These are phyloP conservation scores for Solanum rostratum DNA, from an alignment of 257 asterid genomes.

Conservation along the genomic window DNA sequence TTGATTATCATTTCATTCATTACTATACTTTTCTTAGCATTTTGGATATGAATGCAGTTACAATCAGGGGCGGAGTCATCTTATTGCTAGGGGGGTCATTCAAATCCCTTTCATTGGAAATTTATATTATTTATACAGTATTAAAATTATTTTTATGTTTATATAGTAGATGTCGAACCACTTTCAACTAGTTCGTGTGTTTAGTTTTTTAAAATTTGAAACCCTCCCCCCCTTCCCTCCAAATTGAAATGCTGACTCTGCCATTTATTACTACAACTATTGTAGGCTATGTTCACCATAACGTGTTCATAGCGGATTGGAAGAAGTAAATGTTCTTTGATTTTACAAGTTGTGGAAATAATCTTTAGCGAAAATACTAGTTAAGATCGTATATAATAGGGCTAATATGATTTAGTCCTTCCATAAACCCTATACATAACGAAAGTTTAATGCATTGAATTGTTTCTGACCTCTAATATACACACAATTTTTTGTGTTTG, in stretches of 20 bases:
- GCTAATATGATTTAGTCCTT: neutral
- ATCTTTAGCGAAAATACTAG: neutral
- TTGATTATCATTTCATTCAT: neutral
- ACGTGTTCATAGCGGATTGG: neutral
- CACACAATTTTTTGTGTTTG: no score
- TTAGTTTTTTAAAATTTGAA: no score
- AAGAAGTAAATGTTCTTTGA: neutral
- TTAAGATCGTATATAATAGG: neutral
- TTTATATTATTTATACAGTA: no score
- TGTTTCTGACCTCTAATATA: neutral
- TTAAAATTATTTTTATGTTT: no score
- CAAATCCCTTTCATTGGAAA: no score
- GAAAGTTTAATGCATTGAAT: neutral
- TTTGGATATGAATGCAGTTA: neutral
- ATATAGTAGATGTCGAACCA: no score
- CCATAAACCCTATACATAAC: neutral
- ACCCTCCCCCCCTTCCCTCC: no score
- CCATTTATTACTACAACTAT: no score
- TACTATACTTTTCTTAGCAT: conserved; percentile 26
- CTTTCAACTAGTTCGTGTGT: no score
- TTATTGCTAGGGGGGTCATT: no score
- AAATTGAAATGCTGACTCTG: no score
- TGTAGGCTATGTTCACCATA: neutral
- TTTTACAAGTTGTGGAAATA: neutral
- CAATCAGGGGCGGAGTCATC: no score